Evolutionary conservation across 352 stramenopile genomes (phyloP), one percentile per base, ranked within the genome.

Genomic region (Phytopythium aichiense): DNA sequence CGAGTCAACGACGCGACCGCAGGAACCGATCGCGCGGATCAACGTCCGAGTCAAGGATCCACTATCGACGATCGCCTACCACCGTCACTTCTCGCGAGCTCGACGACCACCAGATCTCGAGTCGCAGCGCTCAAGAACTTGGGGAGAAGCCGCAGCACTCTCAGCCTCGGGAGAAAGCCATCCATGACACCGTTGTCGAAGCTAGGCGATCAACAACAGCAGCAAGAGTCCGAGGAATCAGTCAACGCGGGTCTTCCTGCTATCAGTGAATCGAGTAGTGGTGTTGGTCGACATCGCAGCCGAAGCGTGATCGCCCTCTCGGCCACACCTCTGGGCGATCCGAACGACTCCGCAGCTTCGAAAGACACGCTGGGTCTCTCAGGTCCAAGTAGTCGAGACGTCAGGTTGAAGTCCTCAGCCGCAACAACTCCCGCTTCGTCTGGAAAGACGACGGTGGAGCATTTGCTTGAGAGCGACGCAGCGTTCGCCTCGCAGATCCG

Each of bases 381-480:
- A 7, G 53, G 25, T 6, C 53, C 25, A n/a, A 48, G 22, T 25
- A 54, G 13, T 37, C 48, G 48, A 35, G 48, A 37, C 15, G 16
- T 9, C 15, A 54, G 23, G 7, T 4, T 25, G 7, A 54, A 54
- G n/a, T 38, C 25, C 1, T 18, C 13, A 23, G 38, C 22, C 12
- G 18, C 9, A 12, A 7, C 23, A 22, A 33, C 57, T 4, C 4
- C 52, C 1, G 45, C 59, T 7, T 28, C 61, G 45, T 54, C 54
- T 0, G 58, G 61, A 22, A 88, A 85, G 68, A 73, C 71, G 1
- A 67, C 71, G 2, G 79, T 92, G 12, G 82, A 92, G 66, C 74
- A 84, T 33, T 61, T 92, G 45, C 69, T 92, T 5, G 81, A 87
- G 58, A 87, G 72, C 48, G 83, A 92, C 43, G 76, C 81, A 0